Conservation (phyloP, 306 rosid species). For the Lathyrus tuberosus region DNA sequence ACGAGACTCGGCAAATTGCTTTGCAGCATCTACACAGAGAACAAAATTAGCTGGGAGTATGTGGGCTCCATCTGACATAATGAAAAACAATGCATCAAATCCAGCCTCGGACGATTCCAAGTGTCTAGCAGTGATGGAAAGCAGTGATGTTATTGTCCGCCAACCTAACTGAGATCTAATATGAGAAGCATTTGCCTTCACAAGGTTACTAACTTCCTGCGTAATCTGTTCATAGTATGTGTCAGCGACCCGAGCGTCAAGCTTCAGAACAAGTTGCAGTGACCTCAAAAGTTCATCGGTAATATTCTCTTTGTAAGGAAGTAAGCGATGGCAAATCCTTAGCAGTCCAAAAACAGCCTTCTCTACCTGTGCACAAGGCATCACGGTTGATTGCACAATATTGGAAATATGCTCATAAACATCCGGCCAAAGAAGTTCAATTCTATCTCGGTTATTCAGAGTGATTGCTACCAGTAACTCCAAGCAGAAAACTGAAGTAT, state of each 20-base stretch:
- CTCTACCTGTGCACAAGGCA: conserved; percentile 92
- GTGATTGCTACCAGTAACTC: conserved; percentile 86
- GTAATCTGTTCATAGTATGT: conserved; percentile 92
- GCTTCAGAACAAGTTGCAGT: conserved; percentile 90
- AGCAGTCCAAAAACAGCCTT: conserved; percentile 96
- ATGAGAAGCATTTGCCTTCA: conserved; percentile 92
- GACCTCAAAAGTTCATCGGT: conserved; percentile 92
- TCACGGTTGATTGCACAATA: conserved; percentile 88
- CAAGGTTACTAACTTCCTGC: conserved; percentile 89
- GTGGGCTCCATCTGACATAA: conserved; percentile 90
- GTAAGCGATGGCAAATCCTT: conserved; percentile 88
- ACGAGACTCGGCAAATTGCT: conserved; percentile 96
- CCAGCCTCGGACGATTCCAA: conserved; percentile 92
- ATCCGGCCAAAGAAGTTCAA: conserved; percentile 89
- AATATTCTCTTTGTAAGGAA: conserved; percentile 96
- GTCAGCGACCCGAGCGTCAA: conserved; percentile 97
- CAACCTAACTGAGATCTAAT: conserved; percentile 90
- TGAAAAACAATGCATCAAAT: conserved; percentile 76
- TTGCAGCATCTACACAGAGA: conserved; percentile 79
- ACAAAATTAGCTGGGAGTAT: conserved; percentile 82
- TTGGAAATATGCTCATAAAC: conserved; percentile 85
- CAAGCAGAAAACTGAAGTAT: conserved; percentile 85
- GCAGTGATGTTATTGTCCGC: conserved; percentile 86
- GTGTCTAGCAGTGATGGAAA: conserved; percentile 89
- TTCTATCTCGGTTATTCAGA: conserved; percentile 91